Evolutionary conservation across 306 rosid species (phyloP), one percentile per base, ranked within the genome.

Genomic region (Oxytropis ochrocephala): DNA sequence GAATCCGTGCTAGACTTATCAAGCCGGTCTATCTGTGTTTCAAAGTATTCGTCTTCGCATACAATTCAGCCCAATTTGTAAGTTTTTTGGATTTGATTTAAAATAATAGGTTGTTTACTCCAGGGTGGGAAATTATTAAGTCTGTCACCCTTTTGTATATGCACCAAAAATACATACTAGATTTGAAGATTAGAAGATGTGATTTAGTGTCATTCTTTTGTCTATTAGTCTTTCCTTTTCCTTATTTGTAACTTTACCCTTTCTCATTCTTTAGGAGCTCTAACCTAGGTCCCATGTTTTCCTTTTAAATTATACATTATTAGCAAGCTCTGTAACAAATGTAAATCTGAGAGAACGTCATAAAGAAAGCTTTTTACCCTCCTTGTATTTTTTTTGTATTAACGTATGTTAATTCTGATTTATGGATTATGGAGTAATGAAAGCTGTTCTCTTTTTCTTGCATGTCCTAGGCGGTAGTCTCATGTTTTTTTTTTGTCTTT

Each of bases 141-240:
- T 75, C 70, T 52, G 49, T 79, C 92, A 82, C 87, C 90, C 91
- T 79, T 75, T 44, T 86, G 89, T 83, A 87, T 81, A 92, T 85
- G 79, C 60, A 71, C 41, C 70, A 50, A 75, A 72, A 74, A 54
- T 78, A 67, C 84, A 76, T 67, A 72, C 79, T 39, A 46, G 69
- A 75, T 62, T 61, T 76, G 84, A 84, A 86, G 80, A 73, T 79
- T 87, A 81, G 85, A 64, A 79, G 48, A 59, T 12, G 43, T 62
- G 48, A 64, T 72, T 80, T 82, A 80, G 85, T 68, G 48, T 69
- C 87, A 92, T 92, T 87, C 85, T 89, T 89, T 87, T 87, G 86
- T 87, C 81, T 77, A 81, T 84, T 77, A 68, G 78, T 57, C 64
- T 79, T 67, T 53, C 50, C 56, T 72, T 70, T 59, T 59, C 57